phyloP scores from a whole-genome alignment of 352 stramenopile genomes.

The Phytopythium helicoides region DNA sequence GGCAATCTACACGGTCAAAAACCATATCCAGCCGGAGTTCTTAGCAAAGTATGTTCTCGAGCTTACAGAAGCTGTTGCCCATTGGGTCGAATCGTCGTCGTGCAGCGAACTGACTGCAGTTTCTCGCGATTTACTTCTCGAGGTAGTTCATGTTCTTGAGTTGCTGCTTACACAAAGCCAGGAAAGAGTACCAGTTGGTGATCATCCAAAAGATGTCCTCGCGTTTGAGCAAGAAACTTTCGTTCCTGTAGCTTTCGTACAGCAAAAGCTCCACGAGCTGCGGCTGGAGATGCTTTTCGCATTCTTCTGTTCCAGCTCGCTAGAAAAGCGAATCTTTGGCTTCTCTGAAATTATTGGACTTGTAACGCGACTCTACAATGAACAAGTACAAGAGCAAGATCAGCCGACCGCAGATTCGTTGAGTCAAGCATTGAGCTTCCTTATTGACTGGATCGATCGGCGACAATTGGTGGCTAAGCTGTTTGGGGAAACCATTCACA shows the following conservation, averaged over 20 bases:
- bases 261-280: conserved; percentile 39
- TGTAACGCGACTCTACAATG: conserved; percentile 40
- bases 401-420: conserved; percentile 25
- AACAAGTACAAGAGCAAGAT: conserved; percentile 27
- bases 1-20: conserved; percentile 56
- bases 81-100: conserved; percentile 23
- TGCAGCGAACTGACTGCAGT: conserved; percentile 30
- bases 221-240: too few species aligned
- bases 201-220: too few species aligned
- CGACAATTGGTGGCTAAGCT: conserved; percentile 46
- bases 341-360: conserved; percentile 60
- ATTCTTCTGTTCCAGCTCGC: conserved; percentile 47
- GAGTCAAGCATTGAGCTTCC: conserved; percentile 18
- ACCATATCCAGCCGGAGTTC: conserved; percentile 44
- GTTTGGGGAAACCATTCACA: conserved; percentile 67
- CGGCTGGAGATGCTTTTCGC: conserved; percentile 49
- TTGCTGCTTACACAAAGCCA: conserved; percentile 39
- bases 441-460: conserved; percentile 51
- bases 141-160: conserved; percentile 62
- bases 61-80: conserved; percentile 24
- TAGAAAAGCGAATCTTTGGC: conserved; percentile 75
- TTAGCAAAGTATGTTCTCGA: conserved; percentile 34
- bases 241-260: conserved; percentile 7
- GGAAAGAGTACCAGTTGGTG: too few species aligned
- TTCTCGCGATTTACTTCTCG: conserved; percentile 45